Conservation (phyloP, 768 basidiomycete genomes). For the Leccinum variicolor region DNA sequence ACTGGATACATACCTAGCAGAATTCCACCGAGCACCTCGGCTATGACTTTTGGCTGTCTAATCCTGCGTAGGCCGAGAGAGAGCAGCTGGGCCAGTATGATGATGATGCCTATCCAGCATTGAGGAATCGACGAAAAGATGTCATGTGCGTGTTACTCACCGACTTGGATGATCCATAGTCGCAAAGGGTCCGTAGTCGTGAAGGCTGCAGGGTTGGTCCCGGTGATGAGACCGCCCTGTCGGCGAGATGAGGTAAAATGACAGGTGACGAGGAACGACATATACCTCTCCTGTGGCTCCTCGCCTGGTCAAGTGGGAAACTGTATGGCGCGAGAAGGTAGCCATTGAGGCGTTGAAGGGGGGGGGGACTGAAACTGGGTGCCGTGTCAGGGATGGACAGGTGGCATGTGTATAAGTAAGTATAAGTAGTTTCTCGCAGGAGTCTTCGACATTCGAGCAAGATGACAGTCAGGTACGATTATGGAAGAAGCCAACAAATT, state of each 20-base stretch:
- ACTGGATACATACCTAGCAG: conserved; percentile 55
- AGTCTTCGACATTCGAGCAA: no score
- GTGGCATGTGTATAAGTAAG: background rate
- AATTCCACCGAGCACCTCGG: conserved; percentile 86
- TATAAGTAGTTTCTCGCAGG: background rate
- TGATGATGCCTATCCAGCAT: conserved; percentile 62
- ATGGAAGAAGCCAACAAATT: background rate
- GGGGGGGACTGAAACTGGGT: background rate
- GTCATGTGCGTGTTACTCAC: conserved; percentile 35
- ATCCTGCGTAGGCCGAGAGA: conserved; percentile 68
- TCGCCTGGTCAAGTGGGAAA: conserved; percentile 6
- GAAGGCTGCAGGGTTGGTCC: conserved; percentile 67
- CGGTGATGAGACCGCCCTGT: conserved; percentile 73
- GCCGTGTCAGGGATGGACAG: background rate
- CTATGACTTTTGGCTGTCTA: conserved; percentile 82
- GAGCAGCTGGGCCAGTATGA: conserved; percentile 75
- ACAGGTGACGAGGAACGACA: background rate
- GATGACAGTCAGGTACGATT: no score
- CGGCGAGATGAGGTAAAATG: background rate
- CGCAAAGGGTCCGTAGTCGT: conserved; percentile 67
- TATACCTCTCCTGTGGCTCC: conserved; percentile 23
- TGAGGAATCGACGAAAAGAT: background rate
- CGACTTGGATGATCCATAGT: conserved; percentile 77
- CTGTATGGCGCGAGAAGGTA: conserved; percentile 47
- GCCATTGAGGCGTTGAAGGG: conserved; percentile 14